phyloP scores from a whole-genome alignment of 805 yeast genomes.

The Spathaspora hagerdaliae region DNA sequence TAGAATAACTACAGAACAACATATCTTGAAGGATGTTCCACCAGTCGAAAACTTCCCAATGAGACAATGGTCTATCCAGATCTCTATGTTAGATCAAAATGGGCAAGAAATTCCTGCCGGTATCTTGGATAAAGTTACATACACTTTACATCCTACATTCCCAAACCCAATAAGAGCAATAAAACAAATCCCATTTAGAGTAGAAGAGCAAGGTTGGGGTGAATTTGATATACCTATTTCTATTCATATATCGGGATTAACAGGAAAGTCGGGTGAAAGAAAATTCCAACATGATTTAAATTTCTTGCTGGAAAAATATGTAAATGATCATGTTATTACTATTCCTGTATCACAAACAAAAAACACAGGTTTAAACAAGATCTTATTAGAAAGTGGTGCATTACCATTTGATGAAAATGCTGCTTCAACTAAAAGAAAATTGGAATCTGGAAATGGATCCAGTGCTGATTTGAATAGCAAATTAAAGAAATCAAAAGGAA shows the following conservation, averaged over 20 bases:
- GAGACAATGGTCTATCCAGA: slow-evolving; percentile 87
- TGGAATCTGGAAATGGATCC: slow-evolving; percentile 6
- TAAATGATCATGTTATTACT: slow-evolving; percentile 69
- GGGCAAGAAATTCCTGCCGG: slow-evolving; percentile 85
- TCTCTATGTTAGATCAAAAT: slow-evolving; percentile 68
- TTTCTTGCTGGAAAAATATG: slow-evolving; percentile 72
- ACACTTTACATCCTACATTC: slow-evolving; percentile 92
- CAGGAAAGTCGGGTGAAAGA: slow-evolving; percentile 84
- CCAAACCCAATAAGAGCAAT: slow-evolving; percentile 79
- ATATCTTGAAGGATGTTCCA: slow-evolving; percentile 73
- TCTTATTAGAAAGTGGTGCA: slow-evolving; percentile 77
- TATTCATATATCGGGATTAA: slow-evolving; percentile 54
- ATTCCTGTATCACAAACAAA: slow-evolving; percentile 65
- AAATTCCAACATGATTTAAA: slow-evolving; percentile 86
- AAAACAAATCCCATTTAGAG: slow-evolving; percentile 79
- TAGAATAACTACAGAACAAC: slow-evolving; percentile 83
- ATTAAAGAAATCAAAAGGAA: slow-evolving; percentile 47
- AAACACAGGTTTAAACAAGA: slow-evolving; percentile 60
- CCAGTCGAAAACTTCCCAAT: slow-evolving; percentile 90
- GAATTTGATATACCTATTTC: slow-evolving; percentile 87
- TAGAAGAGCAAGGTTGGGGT: slow-evolving; percentile 97
- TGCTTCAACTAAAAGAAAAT: slow-evolving; percentile 7
- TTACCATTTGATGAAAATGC: slow-evolving; percentile 55
- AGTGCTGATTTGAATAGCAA: slow-evolving; percentile 27
- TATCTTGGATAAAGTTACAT: slow-evolving; percentile 87